phyloP scores from a whole-genome alignment of 805 yeast genomes.

The Ogataea ganodermae region DNA sequence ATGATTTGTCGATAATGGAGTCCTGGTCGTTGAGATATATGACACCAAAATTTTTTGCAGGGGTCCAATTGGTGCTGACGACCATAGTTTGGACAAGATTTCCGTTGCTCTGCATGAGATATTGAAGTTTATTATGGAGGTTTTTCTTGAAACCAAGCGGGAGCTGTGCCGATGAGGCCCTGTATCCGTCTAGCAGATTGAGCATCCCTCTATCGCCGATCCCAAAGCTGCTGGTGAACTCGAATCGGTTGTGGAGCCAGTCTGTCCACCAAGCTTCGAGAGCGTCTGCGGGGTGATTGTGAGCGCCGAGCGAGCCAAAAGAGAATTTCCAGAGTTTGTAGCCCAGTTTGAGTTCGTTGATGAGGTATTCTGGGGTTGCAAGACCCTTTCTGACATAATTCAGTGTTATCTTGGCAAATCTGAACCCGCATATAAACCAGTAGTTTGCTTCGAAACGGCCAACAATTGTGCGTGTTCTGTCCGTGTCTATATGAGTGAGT shows the following conservation, averaged over 20 bases:
- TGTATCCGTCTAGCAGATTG: slow-evolving; percentile 31
- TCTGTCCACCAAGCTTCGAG: slow-evolving; percentile 39
- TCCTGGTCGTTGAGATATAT: slow-evolving; percentile 22
- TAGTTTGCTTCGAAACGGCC: slow-evolving; percentile 34
- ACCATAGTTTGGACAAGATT: slow-evolving; percentile 26
- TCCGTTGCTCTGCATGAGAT: slow-evolving; percentile 12
- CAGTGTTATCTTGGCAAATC: slow-evolving; percentile 19
- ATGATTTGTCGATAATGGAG: slow-evolving; percentile 24
- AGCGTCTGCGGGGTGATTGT: slow-evolving; percentile 7
- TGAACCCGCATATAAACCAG: slow-evolving; percentile 36
- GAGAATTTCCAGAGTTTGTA: slow-evolving; percentile 37
- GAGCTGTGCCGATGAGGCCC: slow-evolving; percentile 31
- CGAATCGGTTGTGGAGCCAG: slow-evolving; percentile 37
- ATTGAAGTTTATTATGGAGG: slow-evolving; percentile 21
- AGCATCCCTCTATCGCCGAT: slow-evolving; percentile 38
- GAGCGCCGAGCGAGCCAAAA: slow-evolving; percentile 31
- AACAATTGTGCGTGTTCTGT: slow-evolving; percentile 34
- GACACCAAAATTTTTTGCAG: slow-evolving; percentile 36
- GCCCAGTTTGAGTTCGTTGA: slow-evolving; percentile 32
- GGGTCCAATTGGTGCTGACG: slow-evolving; percentile 34
- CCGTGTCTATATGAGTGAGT: slow-evolving; percentile 35
- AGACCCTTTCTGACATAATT: slow-evolving; percentile 29
- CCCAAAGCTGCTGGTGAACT: slow-evolving; percentile 26
- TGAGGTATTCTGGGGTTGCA: slow-evolving; percentile 38
- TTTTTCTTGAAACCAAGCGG: slow-evolving; percentile 36